These are phyloP conservation scores for Nothophoma quercina DNA, from an alignment of 2,329 filamentous ascomycete genomes.

Conservation along the genomic window DNA sequence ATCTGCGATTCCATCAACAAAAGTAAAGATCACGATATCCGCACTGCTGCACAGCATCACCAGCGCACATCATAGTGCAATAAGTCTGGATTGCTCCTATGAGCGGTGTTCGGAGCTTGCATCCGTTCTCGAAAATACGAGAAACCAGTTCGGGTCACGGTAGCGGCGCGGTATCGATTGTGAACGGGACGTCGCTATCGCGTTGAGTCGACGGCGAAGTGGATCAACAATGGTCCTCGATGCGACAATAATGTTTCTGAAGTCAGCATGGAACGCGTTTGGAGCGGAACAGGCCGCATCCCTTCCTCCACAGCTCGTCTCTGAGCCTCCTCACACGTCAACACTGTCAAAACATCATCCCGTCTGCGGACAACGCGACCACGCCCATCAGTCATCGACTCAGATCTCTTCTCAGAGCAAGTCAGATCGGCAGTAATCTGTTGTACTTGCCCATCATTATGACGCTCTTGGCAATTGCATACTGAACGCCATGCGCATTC, in stretches of 20 bases:
- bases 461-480: neutral
- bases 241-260: slow-evolving; percentile 12
- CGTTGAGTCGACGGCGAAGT: neutral
- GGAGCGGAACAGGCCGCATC: slow-evolving; percentile 6
- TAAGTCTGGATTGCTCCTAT: neutral
- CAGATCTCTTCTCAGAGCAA: slow-evolving; percentile 6
- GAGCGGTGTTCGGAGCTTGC: neutral
- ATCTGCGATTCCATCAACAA: neutral
- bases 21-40: neutral
- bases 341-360: slow-evolving; percentile 8
- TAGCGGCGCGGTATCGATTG: neutral
- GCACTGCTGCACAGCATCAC: neutral
- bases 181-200: neutral
- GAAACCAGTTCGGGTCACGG: neutral
- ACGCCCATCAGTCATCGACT: slow-evolving; percentile 4
- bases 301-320: slow-evolving; percentile 1
- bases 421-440: slow-evolving; percentile 13
- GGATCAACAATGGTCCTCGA: neutral
- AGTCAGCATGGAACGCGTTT: slow-evolving; percentile 4
- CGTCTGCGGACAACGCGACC: neutral
- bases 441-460: neutral
- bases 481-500: slow-evolving; percentile 1
- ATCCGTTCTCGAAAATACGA: neutral
- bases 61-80: neutral
- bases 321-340: slow-evolving; percentile 13